Evolutionary conservation across 106 monocot genomes (phyloP), one percentile per base, ranked within the genome.

Genomic region (Dendrobium huoshanense): DNA sequence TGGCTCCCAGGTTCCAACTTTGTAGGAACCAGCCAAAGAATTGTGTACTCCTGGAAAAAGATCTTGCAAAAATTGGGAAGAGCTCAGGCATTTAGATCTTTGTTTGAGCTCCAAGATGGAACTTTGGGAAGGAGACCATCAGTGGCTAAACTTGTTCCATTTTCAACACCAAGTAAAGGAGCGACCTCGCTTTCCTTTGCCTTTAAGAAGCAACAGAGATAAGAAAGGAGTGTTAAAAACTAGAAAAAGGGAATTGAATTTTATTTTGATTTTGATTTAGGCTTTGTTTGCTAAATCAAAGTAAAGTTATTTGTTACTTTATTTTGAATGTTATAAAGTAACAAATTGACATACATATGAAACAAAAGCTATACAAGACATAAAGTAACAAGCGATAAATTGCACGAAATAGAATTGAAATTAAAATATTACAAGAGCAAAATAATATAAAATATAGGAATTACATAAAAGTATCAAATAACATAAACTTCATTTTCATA

Each of bases 61-160:
- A 51, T 13, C 51, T 51, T 51, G 7, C 51, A 68, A 42, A 13
- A 73, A 17, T 13, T 45, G 45, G 9, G 15, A 51, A 51, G 15
- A 65, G 24, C 64, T 86, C 72, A 90, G 67, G 87, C 90, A 73
- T 77, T 80, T 45, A 87, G 81, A 81, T 90, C 90, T 83, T 89
- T 89, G 78, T 87, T 51, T 44, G 87, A 85, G 45, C 80, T 84
- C 86, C 85, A 89, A 48, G 58, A 65, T 47, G 72, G 85, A 37
- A 37, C 61, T 78, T 83, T 72, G 16, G 72, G 37, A 27, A 40
- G 15, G 37, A 59, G 73, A 55, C 29, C 77, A 83, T 85, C 88
- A 25, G 48, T 15, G 7, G 41, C 67, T 64, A 88, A 10, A 79
- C 41, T 44, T 8, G 79, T 17, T 51, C 82, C 88, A 73, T 78